Evolutionary conservation across 768 basidiomycete genomes (phyloP).

Genomic region (Leccinum variicolor): DNA sequence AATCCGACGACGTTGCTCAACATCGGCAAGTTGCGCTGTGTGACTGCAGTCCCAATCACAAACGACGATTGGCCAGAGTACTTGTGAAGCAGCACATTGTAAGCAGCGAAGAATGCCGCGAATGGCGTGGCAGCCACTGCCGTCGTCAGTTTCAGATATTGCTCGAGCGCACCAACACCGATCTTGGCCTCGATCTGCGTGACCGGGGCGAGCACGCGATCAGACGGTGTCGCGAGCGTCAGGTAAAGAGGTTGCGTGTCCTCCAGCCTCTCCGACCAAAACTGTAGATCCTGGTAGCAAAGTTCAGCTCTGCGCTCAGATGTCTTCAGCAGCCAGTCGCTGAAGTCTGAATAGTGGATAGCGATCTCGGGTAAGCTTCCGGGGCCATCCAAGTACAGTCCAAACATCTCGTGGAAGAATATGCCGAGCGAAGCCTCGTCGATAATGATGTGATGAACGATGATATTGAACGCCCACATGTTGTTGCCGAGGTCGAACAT

Average conservation of each 20-base stretch:
- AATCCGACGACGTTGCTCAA: slow-evolving; percentile 23
- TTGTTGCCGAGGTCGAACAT: slow-evolving; percentile 24
- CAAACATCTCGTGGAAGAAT: slow-evolving; percentile 31
- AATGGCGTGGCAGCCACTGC: slow-evolving; percentile 22
- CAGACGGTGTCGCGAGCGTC: slow-evolving; percentile 26
- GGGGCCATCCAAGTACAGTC: slow-evolving; percentile 24
- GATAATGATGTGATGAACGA: slow-evolving; percentile 31
- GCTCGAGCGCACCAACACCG: slow-evolving; percentile 14
- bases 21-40: slow-evolving; percentile 29
- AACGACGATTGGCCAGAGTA: slow-evolving; percentile 30
- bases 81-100: slow-evolving; percentile 33
- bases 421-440: slow-evolving; percentile 27
- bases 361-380: slow-evolving; percentile 22
- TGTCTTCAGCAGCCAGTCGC: slow-evolving; percentile 26
- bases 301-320: slow-evolving; percentile 27
- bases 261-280: slow-evolving; percentile 21
- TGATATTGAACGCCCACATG: slow-evolving; percentile 27
- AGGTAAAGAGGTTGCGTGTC: slow-evolving; percentile 16
- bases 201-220: slow-evolving; percentile 25
- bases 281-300: slow-evolving; percentile 23
- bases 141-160: slow-evolving; percentile 19
- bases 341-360: slow-evolving; percentile 21
- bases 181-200: slow-evolving; percentile 27
- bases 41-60: slow-evolving; percentile 29
- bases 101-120: slow-evolving; percentile 31